These are phyloP conservation scores for Brettanomyces nanus DNA, from an alignment of 805 yeast genomes.

Conservation along the genomic window DNA sequence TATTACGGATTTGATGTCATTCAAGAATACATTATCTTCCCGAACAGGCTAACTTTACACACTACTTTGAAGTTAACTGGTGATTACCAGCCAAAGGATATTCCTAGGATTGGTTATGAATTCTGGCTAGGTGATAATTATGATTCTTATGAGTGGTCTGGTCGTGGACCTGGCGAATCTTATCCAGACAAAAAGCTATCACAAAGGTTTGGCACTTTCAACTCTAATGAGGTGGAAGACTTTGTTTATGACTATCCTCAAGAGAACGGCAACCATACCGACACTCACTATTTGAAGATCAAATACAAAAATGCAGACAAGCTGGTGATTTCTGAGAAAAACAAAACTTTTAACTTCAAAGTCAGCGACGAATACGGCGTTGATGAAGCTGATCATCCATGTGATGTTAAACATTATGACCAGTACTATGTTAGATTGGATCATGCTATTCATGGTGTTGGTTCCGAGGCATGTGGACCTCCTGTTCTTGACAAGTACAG, in stretches of 20 bases:
- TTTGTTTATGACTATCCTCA: conserved; percentile 2
- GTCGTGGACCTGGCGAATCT: conserved; percentile 3
- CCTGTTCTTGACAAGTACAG: conserved; percentile 1
- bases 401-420: not conserved
- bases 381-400: not conserved
- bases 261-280: conserved; percentile 1
- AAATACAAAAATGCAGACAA: not conserved
- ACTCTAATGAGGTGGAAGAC: not conserved
- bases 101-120: conserved; percentile 1
- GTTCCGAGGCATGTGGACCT: conserved; percentile 2
- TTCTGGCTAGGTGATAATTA: conserved; percentile 1
- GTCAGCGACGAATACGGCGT: conserved; percentile 1
- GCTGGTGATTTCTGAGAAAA: not conserved
- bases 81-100: conserved; percentile 1
- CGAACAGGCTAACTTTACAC: not conserved
- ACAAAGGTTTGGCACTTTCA: not conserved
- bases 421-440: not conserved
- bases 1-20: not conserved
- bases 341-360: not conserved
- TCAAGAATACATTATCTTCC: not conserved
- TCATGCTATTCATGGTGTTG: not conserved
- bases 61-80: conserved; percentile 1
- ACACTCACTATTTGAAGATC: not conserved
- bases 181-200: conserved; percentile 1
- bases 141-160: conserved; percentile 1